phyloP scores from a whole-genome alignment of 495 filamentous ascomycete genomes.

The Cairneyella variabilis region DNA sequence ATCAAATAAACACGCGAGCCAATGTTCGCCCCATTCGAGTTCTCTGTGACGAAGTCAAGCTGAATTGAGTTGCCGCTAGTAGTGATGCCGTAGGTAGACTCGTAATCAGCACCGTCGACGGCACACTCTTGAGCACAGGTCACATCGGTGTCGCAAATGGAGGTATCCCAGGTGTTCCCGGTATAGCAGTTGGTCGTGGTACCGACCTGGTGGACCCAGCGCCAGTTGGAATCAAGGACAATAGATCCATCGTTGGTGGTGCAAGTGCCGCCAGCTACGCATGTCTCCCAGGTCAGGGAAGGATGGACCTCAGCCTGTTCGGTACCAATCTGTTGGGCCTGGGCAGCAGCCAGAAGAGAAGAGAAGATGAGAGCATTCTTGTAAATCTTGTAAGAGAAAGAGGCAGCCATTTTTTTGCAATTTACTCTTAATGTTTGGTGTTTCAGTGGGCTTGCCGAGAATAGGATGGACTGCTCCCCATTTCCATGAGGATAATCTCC shows the following conservation, averaged over 20 bases:
- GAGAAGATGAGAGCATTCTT: too few species aligned
- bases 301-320: conserved; percentile 56
- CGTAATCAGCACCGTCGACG: conserved; percentile 57
- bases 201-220: conserved; percentile 49
- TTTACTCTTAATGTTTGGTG: too few species aligned
- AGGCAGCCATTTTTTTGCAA: too few species aligned
- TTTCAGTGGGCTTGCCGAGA: too few species aligned
- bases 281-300: conserved; percentile 52
- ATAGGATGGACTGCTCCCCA: too few species aligned
- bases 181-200: conserved; percentile 62
- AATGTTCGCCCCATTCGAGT: conserved; percentile 35
- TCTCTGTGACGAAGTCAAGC: conserved; percentile 49
- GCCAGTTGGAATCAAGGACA: conserved; percentile 64
- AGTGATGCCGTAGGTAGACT: conserved; percentile 50
- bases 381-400: too few species aligned
- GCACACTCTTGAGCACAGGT: conserved; percentile 56
- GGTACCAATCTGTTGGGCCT: conserved; percentile 55
- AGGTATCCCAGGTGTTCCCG: conserved; percentile 52
- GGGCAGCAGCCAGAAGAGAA: too few species aligned
- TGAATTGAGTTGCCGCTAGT: conserved; percentile 47
- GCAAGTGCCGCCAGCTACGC: conserved; percentile 49
- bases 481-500: too few species aligned
- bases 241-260: conserved; percentile 45
- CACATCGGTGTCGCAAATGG: conserved; percentile 47
- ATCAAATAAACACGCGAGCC: conserved; percentile 60